These are phyloP conservation scores for Plasmodium relictum DNA, from an alignment of 169 alveolate species.

Conservation along the genomic window DNA sequence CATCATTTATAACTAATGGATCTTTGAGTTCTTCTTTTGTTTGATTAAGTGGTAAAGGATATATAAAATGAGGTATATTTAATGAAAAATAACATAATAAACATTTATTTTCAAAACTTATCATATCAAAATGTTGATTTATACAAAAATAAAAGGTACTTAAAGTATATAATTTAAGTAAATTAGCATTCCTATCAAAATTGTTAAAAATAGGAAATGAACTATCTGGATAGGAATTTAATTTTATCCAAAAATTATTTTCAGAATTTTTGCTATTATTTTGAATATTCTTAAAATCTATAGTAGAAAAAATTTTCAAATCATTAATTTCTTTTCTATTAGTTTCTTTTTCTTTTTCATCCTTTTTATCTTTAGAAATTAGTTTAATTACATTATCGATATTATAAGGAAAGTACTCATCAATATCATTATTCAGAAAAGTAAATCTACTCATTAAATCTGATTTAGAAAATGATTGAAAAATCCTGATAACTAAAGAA, in stretches of 20 bases:
- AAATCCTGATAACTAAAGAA: conserved; percentile 37
- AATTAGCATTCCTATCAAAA: conserved; percentile 7
- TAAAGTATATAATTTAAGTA: conserved; percentile 2
- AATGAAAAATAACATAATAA: conserved; percentile 35
- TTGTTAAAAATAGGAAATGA: conserved; percentile 7
- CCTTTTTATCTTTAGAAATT: too few relatives aligned
- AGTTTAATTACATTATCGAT: neutral
- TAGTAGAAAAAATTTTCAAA: neutral
- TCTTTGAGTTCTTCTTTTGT: neutral
- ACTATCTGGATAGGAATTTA: conserved; percentile 13
- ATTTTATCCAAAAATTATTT: conserved; percentile 20
- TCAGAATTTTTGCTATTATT: neutral
- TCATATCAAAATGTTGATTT: conserved; percentile 32
- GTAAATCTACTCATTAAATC: neutral
- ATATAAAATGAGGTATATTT: conserved; percentile 19
- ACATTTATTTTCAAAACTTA: conserved; percentile 35
- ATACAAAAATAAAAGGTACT: conserved; percentile 19
- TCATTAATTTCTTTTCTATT: neutral
- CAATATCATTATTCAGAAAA: neutral
- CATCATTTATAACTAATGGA: neutral
- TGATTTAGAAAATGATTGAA: conserved; percentile 45
- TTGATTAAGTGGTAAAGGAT: neutral
- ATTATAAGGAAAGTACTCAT: conserved; percentile 26
- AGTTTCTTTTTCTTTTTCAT: neutral
- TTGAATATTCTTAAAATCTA: neutral